Base-by-base conservation (phyloP, 495 filamentous ascomycete genomes). In the Apodospora peruviana region DNA sequence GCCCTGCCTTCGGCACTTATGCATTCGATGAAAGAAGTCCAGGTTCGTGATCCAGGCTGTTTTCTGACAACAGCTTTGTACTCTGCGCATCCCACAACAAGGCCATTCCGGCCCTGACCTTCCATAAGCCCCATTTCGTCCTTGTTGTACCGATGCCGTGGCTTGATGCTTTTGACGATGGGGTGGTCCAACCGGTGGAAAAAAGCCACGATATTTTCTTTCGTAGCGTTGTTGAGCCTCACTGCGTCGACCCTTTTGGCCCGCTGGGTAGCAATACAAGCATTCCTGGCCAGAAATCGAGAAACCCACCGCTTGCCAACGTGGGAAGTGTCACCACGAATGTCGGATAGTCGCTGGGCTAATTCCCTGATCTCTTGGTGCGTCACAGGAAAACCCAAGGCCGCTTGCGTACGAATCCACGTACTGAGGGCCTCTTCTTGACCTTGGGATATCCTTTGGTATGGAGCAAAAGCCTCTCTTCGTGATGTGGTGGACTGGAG, bases 21-120 rank as follows among this genome's bases (percentile, higher is more conserved):
- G 18, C 36, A 52, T 36, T 47, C 43, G 1, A 52, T 2, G 12
- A 47, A 22, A 3, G 44, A 19, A 5, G 50, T 47, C 50, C 50
- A 53, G 18, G 1, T 40, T 0, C 32, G 40, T 8, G 1, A 21
- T 12, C 45, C 39, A 17, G 29, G 22, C 22, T 20, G 2, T 41
- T 49, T 53, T 8, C 17, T 32, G 2, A 48, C 3, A 0, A 49
- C 25, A 14, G 2, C 10, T 19, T 45, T 44, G 25, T 14, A 39
- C 17, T 39, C 36, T 18, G 36, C 5, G 17, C 36, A 12, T 10
- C 36, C 36, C 5, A 39, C 10, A 39, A 39, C 36, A 5, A 18
- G 5, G 17, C 36, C 36, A 18, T 39, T 39, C 9, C 17, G 9
- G 36, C 17, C 36, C 36, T 39, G 36, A 18, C 36, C 36, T 18